A percentile compares a stretch with the other conserved stretches of the same genome.
Evolutionary conservation across 441 rosid genomes (phyloP).

Genomic region (Eugenia klotzschiana): DNA sequence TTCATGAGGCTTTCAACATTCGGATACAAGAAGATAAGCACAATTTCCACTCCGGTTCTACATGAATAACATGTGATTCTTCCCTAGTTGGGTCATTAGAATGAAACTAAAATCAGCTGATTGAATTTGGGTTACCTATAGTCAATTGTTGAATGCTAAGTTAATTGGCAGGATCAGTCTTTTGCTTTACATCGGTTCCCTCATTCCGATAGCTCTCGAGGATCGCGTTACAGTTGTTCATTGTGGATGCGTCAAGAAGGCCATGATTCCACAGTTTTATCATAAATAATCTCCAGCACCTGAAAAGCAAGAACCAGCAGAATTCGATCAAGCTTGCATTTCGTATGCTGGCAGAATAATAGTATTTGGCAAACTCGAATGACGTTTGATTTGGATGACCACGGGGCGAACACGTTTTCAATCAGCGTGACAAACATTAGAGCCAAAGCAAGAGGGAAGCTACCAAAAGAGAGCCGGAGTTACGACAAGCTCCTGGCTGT

Average conservation of each 20-base stretch:
- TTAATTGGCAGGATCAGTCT: neutral
- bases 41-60: neutral
- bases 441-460: neutral
- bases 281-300: slow-evolving; percentile 71
- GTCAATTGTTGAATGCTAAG: neutral
- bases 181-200: slow-evolving; percentile 5
- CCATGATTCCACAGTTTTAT: slow-evolving; percentile 71
- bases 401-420: neutral
- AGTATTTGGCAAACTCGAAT: neutral
- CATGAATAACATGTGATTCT: neutral
- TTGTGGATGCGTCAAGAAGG: slow-evolving; percentile 40
- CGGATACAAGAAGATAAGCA: neutral
- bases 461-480: slow-evolving; percentile 34
- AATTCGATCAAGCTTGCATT: neutral
- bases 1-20: neutral
- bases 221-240: slow-evolving; percentile 48
- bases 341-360: neutral
- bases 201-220: slow-evolving; percentile 22
- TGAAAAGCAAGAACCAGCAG: neutral
- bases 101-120: neutral
- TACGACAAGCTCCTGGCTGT: slow-evolving; percentile 16
- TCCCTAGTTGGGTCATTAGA: neutral
- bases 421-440: neutral
- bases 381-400: neutral
- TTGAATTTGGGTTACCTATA: neutral